A percentile compares a stretch with the other conserved stretches of the same genome.
Conservation (phyloP, 441 rosid genomes). For the Kokia cookei region DNA sequence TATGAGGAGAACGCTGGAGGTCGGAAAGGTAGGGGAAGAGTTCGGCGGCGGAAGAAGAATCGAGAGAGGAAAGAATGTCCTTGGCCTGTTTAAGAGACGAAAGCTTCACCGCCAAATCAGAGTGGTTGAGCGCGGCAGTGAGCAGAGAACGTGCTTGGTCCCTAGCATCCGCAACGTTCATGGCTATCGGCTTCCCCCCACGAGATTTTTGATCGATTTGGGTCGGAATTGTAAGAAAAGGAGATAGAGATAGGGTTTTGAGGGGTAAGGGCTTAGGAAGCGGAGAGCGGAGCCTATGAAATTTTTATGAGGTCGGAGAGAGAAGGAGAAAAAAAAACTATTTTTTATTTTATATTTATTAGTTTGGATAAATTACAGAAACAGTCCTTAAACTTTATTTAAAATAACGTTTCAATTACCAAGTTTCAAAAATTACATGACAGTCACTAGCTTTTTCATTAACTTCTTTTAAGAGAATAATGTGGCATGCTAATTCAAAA, state of each 20-base stretch:
- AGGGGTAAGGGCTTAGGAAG: slow-evolving; percentile 12
- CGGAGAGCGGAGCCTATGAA: not conserved
- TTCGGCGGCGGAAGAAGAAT: slow-evolving; percentile 71
- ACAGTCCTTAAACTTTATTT: too few relatives aligned
- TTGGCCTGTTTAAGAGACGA: slow-evolving; percentile 87
- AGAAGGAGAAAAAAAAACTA: too few relatives aligned
- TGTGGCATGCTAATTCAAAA: too few relatives aligned
- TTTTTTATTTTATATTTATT: too few relatives aligned
- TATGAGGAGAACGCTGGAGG: slow-evolving; percentile 79
- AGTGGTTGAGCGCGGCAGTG: slow-evolving; percentile 76
- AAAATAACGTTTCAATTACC: too few relatives aligned
- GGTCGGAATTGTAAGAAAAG: not conserved
- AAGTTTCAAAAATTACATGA: too few relatives aligned
- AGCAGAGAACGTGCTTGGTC: slow-evolving; percentile 85
- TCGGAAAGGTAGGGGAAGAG: slow-evolving; percentile 73
- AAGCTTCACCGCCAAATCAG: slow-evolving; percentile 86
- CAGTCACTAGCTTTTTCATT: too few relatives aligned
- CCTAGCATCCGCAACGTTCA: slow-evolving; percentile 39
- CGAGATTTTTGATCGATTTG: not conserved
- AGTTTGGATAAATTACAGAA: too few relatives aligned
- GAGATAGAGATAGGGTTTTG: slow-evolving; percentile 26
- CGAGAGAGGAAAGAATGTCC: slow-evolving; percentile 62
- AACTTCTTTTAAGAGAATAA: too few relatives aligned
- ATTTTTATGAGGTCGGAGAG: not conserved
- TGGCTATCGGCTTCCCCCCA: not conserved